Conservation (phyloP, 164 flowering plant genomes). For the Malania oleifera region DNA sequence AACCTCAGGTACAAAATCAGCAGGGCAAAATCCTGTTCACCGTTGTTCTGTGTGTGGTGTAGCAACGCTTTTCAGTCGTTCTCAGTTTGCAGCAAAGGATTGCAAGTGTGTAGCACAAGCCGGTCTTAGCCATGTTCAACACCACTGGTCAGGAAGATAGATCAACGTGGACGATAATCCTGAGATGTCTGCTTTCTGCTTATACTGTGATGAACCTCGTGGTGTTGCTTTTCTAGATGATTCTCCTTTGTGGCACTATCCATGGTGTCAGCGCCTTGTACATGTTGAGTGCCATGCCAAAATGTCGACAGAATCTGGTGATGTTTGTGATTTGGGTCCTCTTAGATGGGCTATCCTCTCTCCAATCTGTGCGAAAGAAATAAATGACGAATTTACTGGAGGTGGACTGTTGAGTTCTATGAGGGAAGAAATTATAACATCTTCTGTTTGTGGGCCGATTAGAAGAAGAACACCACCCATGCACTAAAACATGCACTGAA, state of each 20-base stretch:
- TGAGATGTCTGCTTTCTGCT: slow-evolving; percentile 61
- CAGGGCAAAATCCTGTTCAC: slow-evolving; percentile 35
- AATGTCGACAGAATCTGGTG: slow-evolving; percentile 66
- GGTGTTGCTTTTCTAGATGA: slow-evolving; percentile 58
- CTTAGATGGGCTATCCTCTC: slow-evolving; percentile 62
- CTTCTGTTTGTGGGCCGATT: slow-evolving; percentile 48
- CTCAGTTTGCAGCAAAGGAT: slow-evolving; percentile 50
- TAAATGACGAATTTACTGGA: slow-evolving; percentile 21
- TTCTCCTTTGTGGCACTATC: slow-evolving; percentile 75
- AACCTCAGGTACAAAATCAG: slow-evolving; percentile 31
- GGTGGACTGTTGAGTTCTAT: slow-evolving; percentile 42
- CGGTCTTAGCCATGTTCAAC: slow-evolving; percentile 49
- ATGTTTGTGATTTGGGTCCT: slow-evolving; percentile 70
- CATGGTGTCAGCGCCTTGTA: slow-evolving; percentile 81
- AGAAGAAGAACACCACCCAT: slow-evolving; percentile 47
- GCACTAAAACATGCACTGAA: too few species aligned
- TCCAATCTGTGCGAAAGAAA: slow-evolving; percentile 60
- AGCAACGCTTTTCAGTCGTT: slow-evolving; percentile 63
- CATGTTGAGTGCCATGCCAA: slow-evolving; percentile 70
- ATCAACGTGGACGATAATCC: slow-evolving; percentile 49
- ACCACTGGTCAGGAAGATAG: slow-evolving; percentile 86
- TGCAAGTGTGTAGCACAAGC: slow-evolving; percentile 73
- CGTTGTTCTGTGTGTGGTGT: slow-evolving; percentile 78
- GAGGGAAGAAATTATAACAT: slow-evolving; percentile 41
- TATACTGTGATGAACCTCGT: slow-evolving; percentile 81